Conservation (phyloP, 768 basidiomycete species). For the Amanita pseudoporphyria region DNA sequence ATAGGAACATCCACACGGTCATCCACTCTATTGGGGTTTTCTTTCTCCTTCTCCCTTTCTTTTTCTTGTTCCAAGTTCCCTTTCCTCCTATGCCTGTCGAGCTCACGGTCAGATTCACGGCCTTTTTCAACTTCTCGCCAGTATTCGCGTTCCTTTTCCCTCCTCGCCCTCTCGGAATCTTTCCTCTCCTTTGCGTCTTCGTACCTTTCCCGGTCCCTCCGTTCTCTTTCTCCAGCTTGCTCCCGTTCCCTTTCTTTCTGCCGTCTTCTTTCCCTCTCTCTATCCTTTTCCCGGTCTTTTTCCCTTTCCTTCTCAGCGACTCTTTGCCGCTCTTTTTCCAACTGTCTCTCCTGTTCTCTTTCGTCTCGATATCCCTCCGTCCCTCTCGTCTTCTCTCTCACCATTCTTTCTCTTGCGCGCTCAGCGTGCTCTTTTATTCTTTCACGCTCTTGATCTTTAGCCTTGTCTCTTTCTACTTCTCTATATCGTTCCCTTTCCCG, state of each 20-base stretch:
- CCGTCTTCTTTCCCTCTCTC: slow-evolving; percentile 8
- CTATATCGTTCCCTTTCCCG: slow-evolving; percentile 10
- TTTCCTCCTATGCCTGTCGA: slow-evolving; percentile 10
- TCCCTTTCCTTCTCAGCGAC: slow-evolving; percentile 16
- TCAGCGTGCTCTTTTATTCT: slow-evolving; percentile 6
- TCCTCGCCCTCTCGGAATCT: slow-evolving; percentile 11
- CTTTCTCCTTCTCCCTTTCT: slow-evolving; percentile 9
- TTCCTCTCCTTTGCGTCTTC: not conserved
- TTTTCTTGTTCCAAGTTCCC: slow-evolving; percentile 10
- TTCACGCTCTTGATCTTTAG: slow-evolving; percentile 7
- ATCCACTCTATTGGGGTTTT: not conserved
- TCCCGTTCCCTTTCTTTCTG: slow-evolving; percentile 21
- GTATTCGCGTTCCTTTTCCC: slow-evolving; percentile 7
- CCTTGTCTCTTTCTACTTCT: slow-evolving; percentile 5
- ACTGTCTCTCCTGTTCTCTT: slow-evolving; percentile 3
- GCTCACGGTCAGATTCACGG: slow-evolving; percentile 8
- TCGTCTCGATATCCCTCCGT: slow-evolving; percentile 5
- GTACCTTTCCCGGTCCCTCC: slow-evolving; percentile 6
- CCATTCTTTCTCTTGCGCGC: slow-evolving; percentile 7
- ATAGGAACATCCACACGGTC: slow-evolving; percentile 9
- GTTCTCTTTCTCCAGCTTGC: slow-evolving; percentile 13
- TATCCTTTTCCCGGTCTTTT: slow-evolving; percentile 14
- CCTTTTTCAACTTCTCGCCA: slow-evolving; percentile 2
- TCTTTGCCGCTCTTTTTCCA: slow-evolving; percentile 5
- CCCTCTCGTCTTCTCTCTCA: slow-evolving; percentile 1